phyloP scores from a whole-genome alignment of 805 yeast species.

The Candida odintsovae region DNA sequence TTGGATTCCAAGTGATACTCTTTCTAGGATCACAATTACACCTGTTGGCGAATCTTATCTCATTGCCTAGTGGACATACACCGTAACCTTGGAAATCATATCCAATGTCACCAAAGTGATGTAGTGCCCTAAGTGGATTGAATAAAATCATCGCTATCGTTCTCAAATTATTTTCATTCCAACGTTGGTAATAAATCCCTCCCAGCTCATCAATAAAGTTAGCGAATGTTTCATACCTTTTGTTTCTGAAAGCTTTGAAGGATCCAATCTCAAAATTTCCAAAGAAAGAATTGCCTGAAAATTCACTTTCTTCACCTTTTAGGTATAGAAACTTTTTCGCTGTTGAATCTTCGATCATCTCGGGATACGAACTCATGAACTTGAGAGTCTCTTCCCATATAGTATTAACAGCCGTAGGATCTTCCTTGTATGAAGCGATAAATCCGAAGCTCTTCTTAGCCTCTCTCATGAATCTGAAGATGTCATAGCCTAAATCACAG shows the following conservation, averaged over 20 bases:
- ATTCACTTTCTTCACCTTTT: constrained; percentile 48
- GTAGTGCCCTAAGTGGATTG: constrained; percentile 46
- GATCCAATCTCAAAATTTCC: constrained; percentile 68
- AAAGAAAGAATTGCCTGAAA: constrained; percentile 70
- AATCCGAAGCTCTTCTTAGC: constrained; percentile 58
- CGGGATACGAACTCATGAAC: constrained; percentile 35
- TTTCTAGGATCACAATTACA: constrained; percentile 71
- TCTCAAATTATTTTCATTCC: constrained; percentile 88
- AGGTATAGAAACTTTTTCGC: constrained; percentile 50
- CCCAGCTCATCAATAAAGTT: constrained; percentile 57
- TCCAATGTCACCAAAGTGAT: constrained; percentile 69
- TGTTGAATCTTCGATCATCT: constrained; percentile 35
- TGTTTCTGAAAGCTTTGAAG: constrained; percentile 55
- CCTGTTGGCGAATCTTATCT: constrained; percentile 47
- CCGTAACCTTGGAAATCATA: constrained; percentile 57
- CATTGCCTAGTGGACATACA: constrained; percentile 68
- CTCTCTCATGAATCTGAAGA: constrained; percentile 52
- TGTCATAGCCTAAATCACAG: constrained; percentile 60
- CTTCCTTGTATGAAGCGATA: constrained; percentile 54
- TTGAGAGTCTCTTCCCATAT: constrained; percentile 49
- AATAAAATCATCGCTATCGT: constrained; percentile 62
- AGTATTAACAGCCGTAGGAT: constrained; percentile 45
- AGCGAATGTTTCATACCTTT: constrained; percentile 50
- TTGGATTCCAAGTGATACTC: constrained; percentile 65
- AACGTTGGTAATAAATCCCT: constrained; percentile 76